Evolutionary conservation across 1,284 basidiomycete genomes (phyloP).

Genomic region (Cutaneotrichosporon cavernicola): DNA sequence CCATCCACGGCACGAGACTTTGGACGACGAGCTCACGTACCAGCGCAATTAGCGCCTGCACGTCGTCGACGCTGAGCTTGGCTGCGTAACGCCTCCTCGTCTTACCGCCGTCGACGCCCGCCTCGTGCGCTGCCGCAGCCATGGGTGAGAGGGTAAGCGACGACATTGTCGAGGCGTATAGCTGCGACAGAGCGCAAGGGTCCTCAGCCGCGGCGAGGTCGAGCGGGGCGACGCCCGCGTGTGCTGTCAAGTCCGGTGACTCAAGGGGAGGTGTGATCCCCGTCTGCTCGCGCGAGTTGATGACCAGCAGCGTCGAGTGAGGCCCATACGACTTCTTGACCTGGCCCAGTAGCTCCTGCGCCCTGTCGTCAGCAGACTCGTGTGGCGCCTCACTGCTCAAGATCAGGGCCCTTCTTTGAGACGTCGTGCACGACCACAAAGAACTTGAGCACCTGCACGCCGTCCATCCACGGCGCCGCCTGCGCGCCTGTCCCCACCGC

Average conservation of each 20-base stretch:
- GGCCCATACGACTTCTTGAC: slow-evolving; percentile 52
- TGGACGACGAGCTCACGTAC: slow-evolving; percentile 86
- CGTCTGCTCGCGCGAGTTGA: slow-evolving; percentile 40
- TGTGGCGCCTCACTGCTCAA: slow-evolving; percentile 20
- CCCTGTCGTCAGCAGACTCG: slow-evolving; percentile 25
- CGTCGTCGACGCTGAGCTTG: slow-evolving; percentile 70
- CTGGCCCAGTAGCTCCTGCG: slow-evolving; percentile 41
- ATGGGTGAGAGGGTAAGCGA: slow-evolving; percentile 44
- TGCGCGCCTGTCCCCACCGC: slow-evolving; percentile 34
- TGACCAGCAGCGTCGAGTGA: slow-evolving; percentile 50
- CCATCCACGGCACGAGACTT: slow-evolving; percentile 94
- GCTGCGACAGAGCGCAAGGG: slow-evolving; percentile 40
- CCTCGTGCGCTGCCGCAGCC: slow-evolving; percentile 24
- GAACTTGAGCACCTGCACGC: slow-evolving; percentile 44
- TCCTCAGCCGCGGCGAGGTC: slow-evolving; percentile 33
- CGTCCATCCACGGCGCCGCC: slow-evolving; percentile 48
- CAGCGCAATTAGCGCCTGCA: slow-evolving; percentile 74
- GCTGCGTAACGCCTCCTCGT: slow-evolving; percentile 38
- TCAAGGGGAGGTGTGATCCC: slow-evolving; percentile 20
- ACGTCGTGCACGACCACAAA: slow-evolving; percentile 54
- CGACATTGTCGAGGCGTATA: slow-evolving; percentile 46
- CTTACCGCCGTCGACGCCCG: slow-evolving; percentile 14
- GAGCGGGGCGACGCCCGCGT: slow-evolving; percentile 20
- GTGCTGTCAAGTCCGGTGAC: slow-evolving; percentile 31
- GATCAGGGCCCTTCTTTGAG: slow-evolving; percentile 37